Evolutionary conservation across 495 filamentous ascomycete genomes (phyloP).

Genomic region (Ascobolus immersus): DNA sequence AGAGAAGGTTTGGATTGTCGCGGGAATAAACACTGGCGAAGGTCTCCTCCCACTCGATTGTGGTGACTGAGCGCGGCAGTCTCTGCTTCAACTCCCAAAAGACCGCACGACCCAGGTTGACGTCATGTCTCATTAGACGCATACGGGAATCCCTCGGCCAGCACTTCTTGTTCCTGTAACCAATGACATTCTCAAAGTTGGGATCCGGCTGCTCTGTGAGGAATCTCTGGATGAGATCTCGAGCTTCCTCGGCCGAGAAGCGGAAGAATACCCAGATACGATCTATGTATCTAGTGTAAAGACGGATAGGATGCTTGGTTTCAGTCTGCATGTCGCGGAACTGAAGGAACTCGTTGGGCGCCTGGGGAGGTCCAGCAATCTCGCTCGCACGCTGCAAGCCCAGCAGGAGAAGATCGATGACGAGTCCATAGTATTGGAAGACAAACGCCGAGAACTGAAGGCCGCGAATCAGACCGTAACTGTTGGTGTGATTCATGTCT

Average conservation of each 20-base stretch:
- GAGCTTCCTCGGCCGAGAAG: conserved; percentile 77
- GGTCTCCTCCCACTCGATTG: conserved; percentile 97
- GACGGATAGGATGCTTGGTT: conserved; percentile 72
- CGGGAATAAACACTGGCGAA: conserved; percentile 98
- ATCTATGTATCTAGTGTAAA: conserved; percentile 95
- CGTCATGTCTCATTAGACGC: conserved; percentile 97
- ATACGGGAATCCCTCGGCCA: conserved; percentile 96
- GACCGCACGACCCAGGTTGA: conserved; percentile 89
- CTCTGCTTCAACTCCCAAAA: conserved; percentile 99
- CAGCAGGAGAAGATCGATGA: conserved; percentile 79
- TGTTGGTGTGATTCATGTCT: conserved; percentile 99
- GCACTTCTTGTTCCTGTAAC: conserved; percentile 97
- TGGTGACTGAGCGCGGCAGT: conserved; percentile 77
- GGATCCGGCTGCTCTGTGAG: conserved; percentile 95
- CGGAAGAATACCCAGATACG: conserved; percentile 96
- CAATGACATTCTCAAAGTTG: conserved; percentile 98
- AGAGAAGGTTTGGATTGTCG: conserved; percentile 91
- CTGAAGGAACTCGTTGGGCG: conserved; percentile 94
- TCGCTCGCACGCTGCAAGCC: conserved; percentile 86
- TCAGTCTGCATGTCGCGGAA: conserved; percentile 82
- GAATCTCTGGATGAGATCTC: conserved; percentile 93
- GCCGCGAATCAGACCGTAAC: conserved; percentile 92
- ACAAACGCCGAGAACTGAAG: conserved; percentile 96
- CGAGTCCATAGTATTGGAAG: conserved; percentile 95
- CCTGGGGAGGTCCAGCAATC: conserved; percentile 88